Percentiles rank a stretch among this genome's conserved stretches.
These are phyloP conservation scores for Drosera capensis DNA, from an alignment of 148 eudicot genomes.

Conservation along the genomic window DNA sequence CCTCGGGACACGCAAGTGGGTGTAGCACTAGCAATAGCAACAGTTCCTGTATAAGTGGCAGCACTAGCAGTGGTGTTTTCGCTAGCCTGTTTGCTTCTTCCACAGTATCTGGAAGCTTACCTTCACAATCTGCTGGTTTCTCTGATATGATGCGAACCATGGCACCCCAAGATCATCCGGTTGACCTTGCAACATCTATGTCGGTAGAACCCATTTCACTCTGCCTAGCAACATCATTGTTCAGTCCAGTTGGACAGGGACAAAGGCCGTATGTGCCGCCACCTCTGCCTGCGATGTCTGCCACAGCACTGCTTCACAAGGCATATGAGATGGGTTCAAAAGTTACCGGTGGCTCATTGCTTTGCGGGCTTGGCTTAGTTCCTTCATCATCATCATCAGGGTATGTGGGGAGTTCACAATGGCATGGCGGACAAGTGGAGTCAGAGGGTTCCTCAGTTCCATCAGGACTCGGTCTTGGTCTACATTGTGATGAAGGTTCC, in stretches of 20 bases:
- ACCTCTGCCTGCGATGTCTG: conserved; percentile 85
- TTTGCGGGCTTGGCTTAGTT: conserved; percentile 64
- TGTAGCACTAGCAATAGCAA: conserved; percentile 35
- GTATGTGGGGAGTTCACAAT: conserved; percentile 21
- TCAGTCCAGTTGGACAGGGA: conserved; percentile 50
- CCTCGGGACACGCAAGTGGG: conserved; percentile 28
- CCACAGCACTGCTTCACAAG: conserved; percentile 91
- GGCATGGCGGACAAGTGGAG: conserved; percentile 31
- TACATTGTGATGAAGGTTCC: conserved; percentile 50
- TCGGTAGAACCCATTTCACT: conserved; percentile 53
- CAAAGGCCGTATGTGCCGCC: conserved; percentile 48
- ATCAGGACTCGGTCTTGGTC: conserved; percentile 51
- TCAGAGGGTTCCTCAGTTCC: conserved; percentile 25
- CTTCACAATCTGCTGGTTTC: conserved; percentile 39
- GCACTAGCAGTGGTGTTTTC: conserved; percentile 49
- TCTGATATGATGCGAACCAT: conserved; percentile 39
- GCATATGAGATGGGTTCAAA: conserved; percentile 90
- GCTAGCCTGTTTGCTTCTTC: conserved; percentile 84
- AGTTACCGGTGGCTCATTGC: conserved; percentile 47
- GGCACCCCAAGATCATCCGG: conserved; percentile 27
- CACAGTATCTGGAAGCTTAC: conserved; percentile 31
- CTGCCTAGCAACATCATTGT: conserved; percentile 63
- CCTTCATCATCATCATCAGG: conserved; percentile 33
- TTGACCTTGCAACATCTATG: conserved; percentile 26
- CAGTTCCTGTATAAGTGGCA: conserved; percentile 32